Percentiles rank a stretch among this genome's conserved stretches.
These are phyloP conservation scores for Dioscorea zingiberensis DNA, from an alignment of 106 monocot species.

Conservation along the genomic window DNA sequence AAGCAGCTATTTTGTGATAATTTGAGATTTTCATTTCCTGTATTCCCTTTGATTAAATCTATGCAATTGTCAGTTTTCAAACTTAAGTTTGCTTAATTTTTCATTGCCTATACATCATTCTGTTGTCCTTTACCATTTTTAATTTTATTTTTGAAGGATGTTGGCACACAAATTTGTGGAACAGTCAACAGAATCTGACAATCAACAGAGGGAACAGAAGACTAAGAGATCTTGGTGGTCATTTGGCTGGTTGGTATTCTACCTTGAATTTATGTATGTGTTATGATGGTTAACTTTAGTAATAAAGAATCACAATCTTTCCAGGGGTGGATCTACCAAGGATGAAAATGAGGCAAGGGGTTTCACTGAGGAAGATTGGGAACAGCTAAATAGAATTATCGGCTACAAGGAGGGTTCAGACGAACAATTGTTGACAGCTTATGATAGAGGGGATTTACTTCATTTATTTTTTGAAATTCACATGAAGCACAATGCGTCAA, in stretches of 20 bases:
- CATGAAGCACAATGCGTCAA: conserved; percentile 97
- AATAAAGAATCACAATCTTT: background rate
- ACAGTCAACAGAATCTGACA: conserved; percentile 51
- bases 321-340: conserved; percentile 61
- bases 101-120: too few relatives aligned
- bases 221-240: conserved; percentile 75
- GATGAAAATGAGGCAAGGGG: conserved; percentile 44
- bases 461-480: conserved; percentile 71
- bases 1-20: too few relatives aligned
- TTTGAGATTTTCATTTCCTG: too few relatives aligned
- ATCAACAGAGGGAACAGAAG: conserved; percentile 48
- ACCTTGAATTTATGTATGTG: background rate
- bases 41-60: too few relatives aligned
- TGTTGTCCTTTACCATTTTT: too few relatives aligned
- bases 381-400: conserved; percentile 74
- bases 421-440: conserved; percentile 23
- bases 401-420: conserved; percentile 88
- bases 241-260: conserved; percentile 62
- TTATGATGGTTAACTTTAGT: background rate
- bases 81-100: too few relatives aligned
- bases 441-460: conserved; percentile 47
- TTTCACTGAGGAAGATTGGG: conserved; percentile 86
- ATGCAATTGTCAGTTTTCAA: too few relatives aligned
- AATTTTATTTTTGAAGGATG: conserved; percentile 55
- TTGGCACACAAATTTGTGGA: conserved; percentile 91